phyloP scores from a whole-genome alignment of 2,329 filamentous ascomycete genomes.

The Byssoonygena ceratinophila region DNA sequence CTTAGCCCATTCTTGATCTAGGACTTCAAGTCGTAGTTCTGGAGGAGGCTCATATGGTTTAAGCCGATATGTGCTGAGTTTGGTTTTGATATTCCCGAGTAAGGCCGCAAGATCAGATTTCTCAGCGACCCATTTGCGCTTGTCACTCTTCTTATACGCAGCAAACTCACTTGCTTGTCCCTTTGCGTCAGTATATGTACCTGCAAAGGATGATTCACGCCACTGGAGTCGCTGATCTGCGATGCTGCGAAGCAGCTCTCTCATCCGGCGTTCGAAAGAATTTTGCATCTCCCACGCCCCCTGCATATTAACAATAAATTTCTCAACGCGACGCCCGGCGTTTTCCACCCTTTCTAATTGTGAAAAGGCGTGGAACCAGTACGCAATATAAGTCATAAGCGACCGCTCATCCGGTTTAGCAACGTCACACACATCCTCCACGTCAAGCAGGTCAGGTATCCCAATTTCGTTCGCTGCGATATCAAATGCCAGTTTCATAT shows the following conservation, averaged over 20 bases:
- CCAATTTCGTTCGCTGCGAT: slow-evolving; percentile 94
- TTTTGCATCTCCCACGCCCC: slow-evolving; percentile 99
- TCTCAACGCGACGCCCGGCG: slow-evolving; percentile 87
- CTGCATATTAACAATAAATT: slow-evolving; percentile 98
- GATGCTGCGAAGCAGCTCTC: slow-evolving; percentile 65
- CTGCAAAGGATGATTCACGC: slow-evolving; percentile 72
- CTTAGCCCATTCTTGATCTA: slow-evolving; percentile 71
- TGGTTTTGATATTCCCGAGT: slow-evolving; percentile 97
- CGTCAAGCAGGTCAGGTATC: slow-evolving; percentile 88
- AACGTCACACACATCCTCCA: slow-evolving; percentile 96
- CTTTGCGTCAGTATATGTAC: slow-evolving; percentile 88
- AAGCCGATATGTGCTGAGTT: slow-evolving; percentile 86
- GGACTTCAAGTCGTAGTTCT: slow-evolving; percentile 68
- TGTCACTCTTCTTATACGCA: slow-evolving; percentile 79
- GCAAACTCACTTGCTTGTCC: slow-evolving; percentile 71
- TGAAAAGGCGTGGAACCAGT: slow-evolving; percentile 99
- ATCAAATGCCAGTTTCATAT: slow-evolving; percentile 97
- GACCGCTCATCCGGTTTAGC: slow-evolving; percentile 90
- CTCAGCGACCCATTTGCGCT: slow-evolving; percentile 93
- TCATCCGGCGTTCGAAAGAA: slow-evolving; percentile 85
- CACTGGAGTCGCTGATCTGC: slow-evolving; percentile 62
- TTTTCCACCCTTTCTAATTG: slow-evolving; percentile 99
- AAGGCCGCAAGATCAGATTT: slow-evolving; percentile 91
- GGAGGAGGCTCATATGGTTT: slow-evolving; percentile 81
- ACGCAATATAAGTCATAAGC: slow-evolving; percentile 98